A percentile compares a stretch with the other conserved stretches of the same genome.
Evolutionary conservation across 2,329 filamentous ascomycete genomes (phyloP).

Genomic region (Chrysosphaeria jannelii): DNA sequence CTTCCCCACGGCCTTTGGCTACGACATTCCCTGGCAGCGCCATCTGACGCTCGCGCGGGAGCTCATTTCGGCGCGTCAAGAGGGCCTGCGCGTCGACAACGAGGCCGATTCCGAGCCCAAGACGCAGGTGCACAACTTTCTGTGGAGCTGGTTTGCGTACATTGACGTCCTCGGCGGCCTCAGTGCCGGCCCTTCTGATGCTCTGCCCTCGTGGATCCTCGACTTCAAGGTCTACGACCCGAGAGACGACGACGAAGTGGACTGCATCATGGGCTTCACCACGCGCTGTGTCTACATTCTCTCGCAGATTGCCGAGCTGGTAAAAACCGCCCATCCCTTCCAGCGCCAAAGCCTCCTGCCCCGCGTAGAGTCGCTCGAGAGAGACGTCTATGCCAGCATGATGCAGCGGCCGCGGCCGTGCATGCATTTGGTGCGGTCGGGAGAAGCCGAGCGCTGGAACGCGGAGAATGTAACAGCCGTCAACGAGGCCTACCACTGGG

Average conservation of each 20-base stretch:
- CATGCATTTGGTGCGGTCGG: conserved; percentile 16
- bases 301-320: conserved; percentile 40
- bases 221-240: conserved; percentile 18
- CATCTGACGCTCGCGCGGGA: conserved; percentile 49
- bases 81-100: conserved; percentile 18
- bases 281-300: conserved; percentile 39
- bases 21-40: conserved; percentile 52
- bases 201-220: conserved; percentile 20
- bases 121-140: conserved; percentile 38
- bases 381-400: conserved; percentile 27
- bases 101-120: conserved; percentile 12
- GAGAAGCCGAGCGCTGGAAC: conserved; percentile 25
- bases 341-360: conserved; percentile 22
- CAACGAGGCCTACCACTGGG: conserved; percentile 55
- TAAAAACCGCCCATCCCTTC: too few species aligned
- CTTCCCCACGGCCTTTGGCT: conserved; percentile 51
- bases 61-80: conserved; percentile 33
- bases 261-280: conserved; percentile 58
- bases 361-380: conserved; percentile 27
- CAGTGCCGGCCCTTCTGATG: conserved; percentile 22
- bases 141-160: conserved; percentile 61
- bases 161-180: conserved; percentile 52
- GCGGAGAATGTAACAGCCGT: conserved; percentile 34
- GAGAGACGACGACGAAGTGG: conserved; percentile 34
- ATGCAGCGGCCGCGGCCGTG: conserved; percentile 12